A percentile compares a stretch with the other conserved stretches of the same genome.
phyloP scores from a whole-genome alignment of 106 monocot genomes.

The Dendrobium nobile region DNA sequence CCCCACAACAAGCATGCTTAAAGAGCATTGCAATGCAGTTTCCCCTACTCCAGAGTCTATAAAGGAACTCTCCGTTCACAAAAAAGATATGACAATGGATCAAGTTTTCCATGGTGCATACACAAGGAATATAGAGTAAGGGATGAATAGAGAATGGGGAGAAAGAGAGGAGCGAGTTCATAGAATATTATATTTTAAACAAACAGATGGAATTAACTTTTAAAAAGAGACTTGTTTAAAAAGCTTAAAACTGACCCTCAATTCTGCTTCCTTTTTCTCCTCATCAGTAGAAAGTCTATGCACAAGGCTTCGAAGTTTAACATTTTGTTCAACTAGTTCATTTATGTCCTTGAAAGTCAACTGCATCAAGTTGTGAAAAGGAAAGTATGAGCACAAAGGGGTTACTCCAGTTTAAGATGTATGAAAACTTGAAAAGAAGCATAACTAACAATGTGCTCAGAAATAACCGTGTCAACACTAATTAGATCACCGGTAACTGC shows the following conservation, averaged over 20 bases:
- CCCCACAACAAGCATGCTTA: background rate
- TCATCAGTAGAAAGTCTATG: slow-evolving; percentile 43
- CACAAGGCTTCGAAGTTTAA: slow-evolving; percentile 62
- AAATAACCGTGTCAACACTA: slow-evolving; percentile 18
- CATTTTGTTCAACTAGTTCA: slow-evolving; percentile 84
- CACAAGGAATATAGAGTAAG: background rate
- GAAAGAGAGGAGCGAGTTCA: background rate
- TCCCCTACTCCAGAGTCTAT: background rate
- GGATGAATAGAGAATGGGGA: background rate
- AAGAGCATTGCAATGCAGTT: background rate
- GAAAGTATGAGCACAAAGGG: background rate
- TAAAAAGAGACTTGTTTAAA: background rate
- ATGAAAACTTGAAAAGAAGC: background rate
- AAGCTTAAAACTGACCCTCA: slow-evolving; percentile 36
- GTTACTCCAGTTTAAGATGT: background rate
- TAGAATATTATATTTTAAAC: background rate
- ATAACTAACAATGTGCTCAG: slow-evolving; percentile 43
- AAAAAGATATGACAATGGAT: background rate
- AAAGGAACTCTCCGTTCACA: background rate
- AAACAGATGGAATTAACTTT: background rate
- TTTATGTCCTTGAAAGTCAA: slow-evolving; percentile 76
- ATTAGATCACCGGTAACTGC: slow-evolving; percentile 13
- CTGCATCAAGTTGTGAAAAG: slow-evolving; percentile 26
- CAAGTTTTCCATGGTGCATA: background rate
- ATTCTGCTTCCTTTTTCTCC: slow-evolving; percentile 50